Percentiles rank a stretch among this genome's conserved stretches.
Conservation (phyloP, 2,329 filamentous ascomycete species). For the Colletotrichum viniferum region DNA sequence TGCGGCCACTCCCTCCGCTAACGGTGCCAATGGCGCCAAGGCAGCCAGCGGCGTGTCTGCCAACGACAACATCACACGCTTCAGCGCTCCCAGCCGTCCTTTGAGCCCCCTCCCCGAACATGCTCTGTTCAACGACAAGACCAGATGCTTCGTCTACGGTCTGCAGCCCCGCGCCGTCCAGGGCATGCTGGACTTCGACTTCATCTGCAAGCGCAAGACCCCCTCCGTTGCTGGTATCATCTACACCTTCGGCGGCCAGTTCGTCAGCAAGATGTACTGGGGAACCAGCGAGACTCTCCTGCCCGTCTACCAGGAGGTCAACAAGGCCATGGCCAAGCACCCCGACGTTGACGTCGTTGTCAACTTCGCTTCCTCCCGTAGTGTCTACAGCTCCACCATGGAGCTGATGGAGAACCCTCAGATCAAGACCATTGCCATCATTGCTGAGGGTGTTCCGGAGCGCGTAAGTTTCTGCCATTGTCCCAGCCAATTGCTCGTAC, state of each 20-base stretch:
- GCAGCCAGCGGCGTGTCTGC: slow-evolving; percentile 65
- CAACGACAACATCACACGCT: slow-evolving; percentile 99
- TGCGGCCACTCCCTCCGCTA: slow-evolving; percentile 43
- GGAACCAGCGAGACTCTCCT: slow-evolving; percentile 98
- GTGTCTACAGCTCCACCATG: slow-evolving; percentile 98
- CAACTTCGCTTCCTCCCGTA: slow-evolving; percentile 99
- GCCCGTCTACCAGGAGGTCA: slow-evolving; percentile 94
- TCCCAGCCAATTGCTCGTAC: not conserved
- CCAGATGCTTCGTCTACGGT: slow-evolving; percentile 99
- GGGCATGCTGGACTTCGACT: slow-evolving; percentile 98
- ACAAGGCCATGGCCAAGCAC: slow-evolving; percentile 96
- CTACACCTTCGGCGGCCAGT: slow-evolving; percentile 99
- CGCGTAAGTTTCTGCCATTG: slow-evolving; percentile 65
- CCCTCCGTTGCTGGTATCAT: slow-evolving; percentile 99
- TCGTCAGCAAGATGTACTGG: slow-evolving; percentile 99
- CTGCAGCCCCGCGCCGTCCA: slow-evolving; percentile 93
- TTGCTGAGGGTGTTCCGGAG: slow-evolving; percentile 98
- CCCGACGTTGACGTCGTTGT: slow-evolving; percentile 95
- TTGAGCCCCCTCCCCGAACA: slow-evolving; percentile 87
- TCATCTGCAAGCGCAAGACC: slow-evolving; percentile 98
- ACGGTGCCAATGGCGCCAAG: slow-evolving; percentile 52
- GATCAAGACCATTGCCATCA: slow-evolving; percentile 98
- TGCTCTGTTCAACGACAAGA: slow-evolving; percentile 98
- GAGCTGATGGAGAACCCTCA: slow-evolving; percentile 97
- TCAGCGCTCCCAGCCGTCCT: slow-evolving; percentile 89